Base-by-base conservation (phyloP, 2,329 filamentous ascomycete genomes). In the Huntiella abstrusa region DNA sequence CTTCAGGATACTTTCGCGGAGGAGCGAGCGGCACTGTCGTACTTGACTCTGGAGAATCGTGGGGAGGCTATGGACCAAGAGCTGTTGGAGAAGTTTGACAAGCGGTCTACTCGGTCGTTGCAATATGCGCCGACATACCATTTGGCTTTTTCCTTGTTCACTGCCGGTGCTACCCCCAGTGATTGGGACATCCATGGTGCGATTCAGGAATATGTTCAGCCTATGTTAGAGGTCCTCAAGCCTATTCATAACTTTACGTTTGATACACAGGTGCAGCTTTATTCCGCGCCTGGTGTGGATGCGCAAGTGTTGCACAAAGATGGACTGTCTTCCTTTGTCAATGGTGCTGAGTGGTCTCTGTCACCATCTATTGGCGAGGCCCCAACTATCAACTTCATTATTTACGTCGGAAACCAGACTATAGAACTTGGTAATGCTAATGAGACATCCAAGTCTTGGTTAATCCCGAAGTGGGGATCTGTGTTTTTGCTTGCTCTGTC, bases 261-360 rank as follows among this genome's bases (percentile, higher is more conserved):
- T 43, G 87, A 96, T 58, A 93, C 86, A 0, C 91, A 98, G 62
- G 83, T 98, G 2, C 91, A 98, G 62, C 71, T 96, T 0, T 95
- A 94, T 58, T 88, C 91, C n/a, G 64, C 67, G 1, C 73, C 75
- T 0, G 72, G 76, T n/a, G 71, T 75, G 1, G 69, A 73, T 54
- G 68, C 69, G 12, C 64, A 77, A 17, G 70, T 80, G 0, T 65
- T 98, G 33, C 77, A 74, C 55, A 87, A 85, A 58, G 82, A 93
- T 54, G 86, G 94, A 55, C 69, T 98, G 1, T 85, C 84, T 34
- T 87, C 83, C 1, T 98, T 98, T 57, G 86, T 98, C 61, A 98
- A 98, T 56, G 87, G 88, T 2, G 91, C 91, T 2, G 91, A 98
- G 63, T 98, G 91, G 91, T 91, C 91, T 0, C 64, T 98, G 2